A percentile compares a stretch with the other conserved stretches of the same genome.
phyloP scores from a whole-genome alignment of 2,329 filamentous ascomycete genomes.

The Chlorencoelia australis region DNA sequence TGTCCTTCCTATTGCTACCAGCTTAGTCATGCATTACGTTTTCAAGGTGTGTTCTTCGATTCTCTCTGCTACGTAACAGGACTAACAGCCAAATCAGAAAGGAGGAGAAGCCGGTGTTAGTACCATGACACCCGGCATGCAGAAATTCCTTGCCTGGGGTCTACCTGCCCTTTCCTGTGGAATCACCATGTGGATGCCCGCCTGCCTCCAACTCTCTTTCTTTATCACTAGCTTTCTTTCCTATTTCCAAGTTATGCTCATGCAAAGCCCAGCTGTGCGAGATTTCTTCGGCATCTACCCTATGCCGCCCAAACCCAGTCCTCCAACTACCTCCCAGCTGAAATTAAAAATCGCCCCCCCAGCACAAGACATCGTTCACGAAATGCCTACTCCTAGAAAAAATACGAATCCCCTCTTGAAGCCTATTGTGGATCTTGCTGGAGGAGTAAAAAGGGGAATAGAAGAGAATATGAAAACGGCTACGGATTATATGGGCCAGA shows the following conservation, averaged over 20 bases:
- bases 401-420: too few species aligned
- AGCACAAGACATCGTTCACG: constrained; percentile 11
- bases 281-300: constrained; percentile 29
- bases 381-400: not conserved
- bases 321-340: too few species aligned
- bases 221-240: constrained; percentile 32
- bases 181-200: constrained; percentile 38
- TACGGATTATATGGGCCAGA: constrained; percentile 25
- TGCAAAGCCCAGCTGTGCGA: constrained; percentile 33
- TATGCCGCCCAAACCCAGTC: constrained; percentile 6
- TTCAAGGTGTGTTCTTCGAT: constrained; percentile 18
- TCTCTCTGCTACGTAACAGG: not conserved
- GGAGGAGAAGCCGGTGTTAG: constrained; percentile 40
- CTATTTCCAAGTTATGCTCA: constrained; percentile 34
- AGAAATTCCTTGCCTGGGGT: constrained; percentile 33
- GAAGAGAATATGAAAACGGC: constrained; percentile 24
- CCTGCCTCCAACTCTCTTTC: constrained; percentile 55
- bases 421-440: too few species aligned
- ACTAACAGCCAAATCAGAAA: constrained; percentile 23
- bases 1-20: constrained; percentile 56
- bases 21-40: constrained; percentile 43
- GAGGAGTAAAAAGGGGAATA: not conserved
- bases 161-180: constrained; percentile 43
- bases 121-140: constrained; percentile 25
- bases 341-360: constrained; percentile 5